Evolutionary conservation across 1,139 yeast species (phyloP), one percentile per base, ranked within the genome.

Genomic region (Debaryomyces subglobosus): DNA sequence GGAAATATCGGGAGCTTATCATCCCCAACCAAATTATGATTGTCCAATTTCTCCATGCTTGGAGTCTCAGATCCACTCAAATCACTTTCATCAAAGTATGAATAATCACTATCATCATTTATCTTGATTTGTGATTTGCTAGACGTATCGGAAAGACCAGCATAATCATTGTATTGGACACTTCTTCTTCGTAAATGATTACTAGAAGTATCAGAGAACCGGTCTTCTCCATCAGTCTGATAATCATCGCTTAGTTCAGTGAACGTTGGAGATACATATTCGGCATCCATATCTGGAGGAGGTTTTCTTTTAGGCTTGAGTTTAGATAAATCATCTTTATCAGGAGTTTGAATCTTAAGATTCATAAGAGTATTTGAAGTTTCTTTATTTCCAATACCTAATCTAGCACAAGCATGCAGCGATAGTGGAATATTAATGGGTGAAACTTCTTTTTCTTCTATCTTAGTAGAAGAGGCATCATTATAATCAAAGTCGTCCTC

Each of bases 1-100:
- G 72, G 72, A 47, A 65, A 68, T 46, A 63, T 68, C 0, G 72
- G 72, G 7, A 68, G 53, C 36, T 55, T 59, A 12, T 23, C 29
- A 21, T 39, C 37, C 5, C 9, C 9, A 13, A 6, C 43, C 20
- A 24, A 46, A 35, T 5, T 50, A 48, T 18, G 48, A 52, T 7
- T 20, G 8, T 35, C 24, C 2, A 13, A 5, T 30, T 40, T 40
- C 29, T 40, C 35, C n/a, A n/a, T 15, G 4, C 29, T 39, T 21
- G 41, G 39, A 21, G 27, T 30, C 23, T 30, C 43, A 7, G 41
- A 32, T 20, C 36, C 37, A n/a, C 41, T 39, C 10, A 32, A 20
- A 21, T 40, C 43, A 30, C 43, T 40, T 20, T 40, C 43, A 30
- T 40, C 32, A 32, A 40, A 40, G 32, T 40, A 40, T 8, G 32